A percentile compares a stretch with the other conserved stretches of the same genome.
phyloP scores from a whole-genome alignment of 148 eudicot species.

The Selenicereus undatus region DNA sequence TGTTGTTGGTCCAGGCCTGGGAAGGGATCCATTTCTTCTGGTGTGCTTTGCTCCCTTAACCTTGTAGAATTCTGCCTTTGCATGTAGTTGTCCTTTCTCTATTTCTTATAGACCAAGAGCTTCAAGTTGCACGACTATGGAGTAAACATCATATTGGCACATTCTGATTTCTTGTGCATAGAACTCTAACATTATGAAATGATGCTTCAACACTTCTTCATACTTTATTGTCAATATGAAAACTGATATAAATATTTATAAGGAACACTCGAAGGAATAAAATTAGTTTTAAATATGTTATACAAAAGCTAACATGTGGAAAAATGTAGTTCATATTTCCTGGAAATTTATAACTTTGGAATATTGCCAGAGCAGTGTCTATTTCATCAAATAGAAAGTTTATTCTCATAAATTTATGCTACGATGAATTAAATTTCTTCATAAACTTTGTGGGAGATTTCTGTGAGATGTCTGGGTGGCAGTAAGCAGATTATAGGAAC shows the following conservation, averaged over 20 bases:
- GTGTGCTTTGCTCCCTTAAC: slow-evolving; percentile 39
- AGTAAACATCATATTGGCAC: not conserved
- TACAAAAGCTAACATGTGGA: not conserved
- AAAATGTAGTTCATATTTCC: not conserved
- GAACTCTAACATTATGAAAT: not conserved
- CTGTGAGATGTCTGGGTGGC: too few species aligned
- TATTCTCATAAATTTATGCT: too few species aligned
- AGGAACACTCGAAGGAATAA: too few species aligned
- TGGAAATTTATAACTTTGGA: not conserved
- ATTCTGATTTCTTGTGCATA: not conserved
- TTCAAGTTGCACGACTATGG: not conserved
- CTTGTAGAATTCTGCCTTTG: slow-evolving; percentile 10
- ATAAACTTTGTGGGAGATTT: too few species aligned
- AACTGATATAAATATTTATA: too few species aligned
- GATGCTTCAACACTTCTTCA: not conserved
- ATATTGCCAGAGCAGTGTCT: too few species aligned
- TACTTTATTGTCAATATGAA: not conserved
- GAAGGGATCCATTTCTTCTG: slow-evolving; percentile 95
- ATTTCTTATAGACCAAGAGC: not conserved
- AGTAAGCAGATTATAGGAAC: too few species aligned
- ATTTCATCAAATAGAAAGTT: too few species aligned
- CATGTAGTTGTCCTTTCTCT: not conserved
- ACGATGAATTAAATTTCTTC: too few species aligned
- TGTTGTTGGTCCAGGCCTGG: slow-evolving; percentile 97
- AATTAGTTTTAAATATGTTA: not conserved